Evolutionary conservation across 768 basidiomycete genomes (phyloP), one percentile per base, ranked within the genome.

Genomic region (Mycena metata): DNA sequence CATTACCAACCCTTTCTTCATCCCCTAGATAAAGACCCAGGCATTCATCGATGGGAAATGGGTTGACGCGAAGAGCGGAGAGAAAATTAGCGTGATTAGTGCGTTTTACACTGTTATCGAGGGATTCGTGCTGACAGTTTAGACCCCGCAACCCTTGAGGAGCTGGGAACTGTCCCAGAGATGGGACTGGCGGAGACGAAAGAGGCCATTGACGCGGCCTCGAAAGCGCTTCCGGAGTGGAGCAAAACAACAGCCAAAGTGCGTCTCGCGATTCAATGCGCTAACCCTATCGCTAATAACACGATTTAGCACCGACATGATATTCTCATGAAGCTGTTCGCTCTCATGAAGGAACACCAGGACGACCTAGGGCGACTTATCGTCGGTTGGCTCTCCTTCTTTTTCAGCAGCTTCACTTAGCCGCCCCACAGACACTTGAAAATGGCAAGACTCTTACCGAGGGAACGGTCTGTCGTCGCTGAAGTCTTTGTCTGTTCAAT

Each of bases 401-500:
- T 51, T 64, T 16, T 64, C 72, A 75, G 74, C 76, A 77, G 77
- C 78, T 77, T 71, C 45, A 66, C 50, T 42, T 55, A 58, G 42
- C 51, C 26, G 36, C 66, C 61, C 42, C 43, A 43, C 78, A 95
- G 94, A 96, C 95, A 8, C 81, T 96, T 67, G 98, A 99, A 83
- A 99, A 99, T 75, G 98, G 98, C 41, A 99, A 99, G 82, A 86
- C 96, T 10, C 81, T 98, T 49, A 81, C 83, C 0, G 96, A 98
- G 72, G 93, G 88, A 41, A 92, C 93, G 87, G 93, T 92, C 69
- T 46, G 39, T 30, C 30, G 2, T 39, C 39, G 11, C 15, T 9
- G 39, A 39, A 39, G 39, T 2, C 58, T 46, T 33, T 54, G 5
- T 11, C 17, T 23, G 24, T 17, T 16, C 35, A 19, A 17, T 39